Percentiles rank a stretch among this genome's conserved stretches.
phyloP scores from a whole-genome alignment of 768 basidiomycete genomes.

The Lactarius quietus region DNA sequence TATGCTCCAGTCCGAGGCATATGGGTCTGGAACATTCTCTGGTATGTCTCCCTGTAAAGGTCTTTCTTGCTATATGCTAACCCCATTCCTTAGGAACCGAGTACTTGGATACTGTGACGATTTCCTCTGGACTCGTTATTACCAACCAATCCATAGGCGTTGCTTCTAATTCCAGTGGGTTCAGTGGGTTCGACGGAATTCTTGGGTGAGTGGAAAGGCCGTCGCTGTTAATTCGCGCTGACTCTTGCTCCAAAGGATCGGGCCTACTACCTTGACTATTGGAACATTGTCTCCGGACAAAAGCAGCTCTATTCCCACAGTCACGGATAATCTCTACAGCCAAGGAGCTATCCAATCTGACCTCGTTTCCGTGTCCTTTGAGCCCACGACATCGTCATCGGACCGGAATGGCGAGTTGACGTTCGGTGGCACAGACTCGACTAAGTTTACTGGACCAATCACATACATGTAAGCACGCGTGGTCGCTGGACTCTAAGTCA shows the following conservation, averaged over 20 bases:
- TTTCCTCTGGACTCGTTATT: slow-evolving; percentile 21
- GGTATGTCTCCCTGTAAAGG: slow-evolving; percentile 2
- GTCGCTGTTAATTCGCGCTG: not conserved
- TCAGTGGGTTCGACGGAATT: slow-evolving; percentile 39
- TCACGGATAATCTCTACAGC: slow-evolving; percentile 35
- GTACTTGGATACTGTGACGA: slow-evolving; percentile 1
- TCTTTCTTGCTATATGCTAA: not conserved
- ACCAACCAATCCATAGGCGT: slow-evolving; percentile 40
- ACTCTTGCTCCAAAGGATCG: slow-evolving; percentile 27
- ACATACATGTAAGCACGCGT: not conserved
- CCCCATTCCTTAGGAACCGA: not conserved
- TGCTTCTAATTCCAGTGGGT: slow-evolving; percentile 30
- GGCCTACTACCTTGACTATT: slow-evolving; percentile 35
- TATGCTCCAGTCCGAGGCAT: slow-evolving; percentile 2
- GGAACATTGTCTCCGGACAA: slow-evolving; percentile 24
- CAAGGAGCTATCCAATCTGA: slow-evolving; percentile 29
- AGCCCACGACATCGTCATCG: slow-evolving; percentile 25
- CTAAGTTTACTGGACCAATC: slow-evolving; percentile 22
- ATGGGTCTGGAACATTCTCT: slow-evolving; percentile 13
- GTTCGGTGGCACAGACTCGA: slow-evolving; percentile 33
- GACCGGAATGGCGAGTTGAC: slow-evolving; percentile 32
- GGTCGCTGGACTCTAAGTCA: not conserved
- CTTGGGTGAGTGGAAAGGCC: slow-evolving; percentile 30
- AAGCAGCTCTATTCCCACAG: slow-evolving; percentile 28
- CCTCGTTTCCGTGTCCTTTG: slow-evolving; percentile 31